Base-by-base conservation (phyloP, 2,329 filamentous ascomycete genomes). In the Paecilomyces sp. region DNA sequence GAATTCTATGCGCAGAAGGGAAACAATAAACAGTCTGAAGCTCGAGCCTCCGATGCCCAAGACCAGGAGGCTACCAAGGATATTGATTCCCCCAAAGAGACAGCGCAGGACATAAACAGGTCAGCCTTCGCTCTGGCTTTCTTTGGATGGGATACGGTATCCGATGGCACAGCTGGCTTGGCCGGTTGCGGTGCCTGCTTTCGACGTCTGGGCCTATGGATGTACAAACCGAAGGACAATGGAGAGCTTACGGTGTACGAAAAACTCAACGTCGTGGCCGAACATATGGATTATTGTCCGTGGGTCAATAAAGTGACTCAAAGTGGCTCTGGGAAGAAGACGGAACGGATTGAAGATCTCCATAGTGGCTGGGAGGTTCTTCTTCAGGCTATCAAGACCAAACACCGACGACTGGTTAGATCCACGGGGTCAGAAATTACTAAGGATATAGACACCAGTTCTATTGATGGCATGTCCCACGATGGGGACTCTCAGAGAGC, bases 131-230 rank as follows among this genome's bases (percentile, higher is more conserved):
- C 83, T 1, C 79, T 94, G 58, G 88, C 90, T 11, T 74, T 92
- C 22, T 83, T 88, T 60, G 90, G 90, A 34, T 93, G 90, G 90
- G 85, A 91, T 24, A 85, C 88, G 50, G 65, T 70, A 34, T 66
- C 64, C 3, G 76, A 76, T 57, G 71, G 68, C 34, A 66, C 71
- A 30, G 72, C 68, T 9, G 89, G 91, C 61, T 84, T 93, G 15
- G 87, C 90, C 5, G 87, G 86, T 3, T 99, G 94, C 73, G 83
- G 88, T 60, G 90, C 91, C 22, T 99, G 94, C 72, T 89, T 96
- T 69, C 87, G 94, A 61, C 86, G 92, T 1, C 80, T 97, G 0
- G 94, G 94, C 0, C 81, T 99, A 1, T 99, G 94, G 94, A 88
- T 99, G 80, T 97, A 96, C 73, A 89, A 87, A 68, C 88, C 87